These are phyloP conservation scores for Wickerhamomyces alni DNA, from an alignment of 805 yeast genomes.

Conservation along the genomic window DNA sequence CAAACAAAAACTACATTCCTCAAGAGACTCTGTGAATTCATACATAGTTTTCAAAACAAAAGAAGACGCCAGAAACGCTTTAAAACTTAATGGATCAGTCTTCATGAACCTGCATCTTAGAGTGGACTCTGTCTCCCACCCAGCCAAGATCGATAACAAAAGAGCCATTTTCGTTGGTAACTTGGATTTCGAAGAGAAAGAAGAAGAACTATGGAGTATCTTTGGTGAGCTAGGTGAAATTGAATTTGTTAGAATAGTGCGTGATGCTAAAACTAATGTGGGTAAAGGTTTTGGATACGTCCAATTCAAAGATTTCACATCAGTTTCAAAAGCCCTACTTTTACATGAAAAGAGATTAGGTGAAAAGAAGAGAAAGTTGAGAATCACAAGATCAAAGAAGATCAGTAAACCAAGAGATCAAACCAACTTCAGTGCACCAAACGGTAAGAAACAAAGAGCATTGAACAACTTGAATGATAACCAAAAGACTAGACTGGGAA, in stretches of 20 bases:
- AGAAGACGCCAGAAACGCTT: conserved; percentile 36
- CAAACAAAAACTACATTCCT: conserved; percentile 66
- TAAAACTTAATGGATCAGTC: conserved; percentile 56
- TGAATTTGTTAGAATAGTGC: conserved; percentile 82
- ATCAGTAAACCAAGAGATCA: conserved; percentile 14
- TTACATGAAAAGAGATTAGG: conserved; percentile 62
- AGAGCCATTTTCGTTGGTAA: conserved; percentile 90
- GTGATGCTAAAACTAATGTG: conserved; percentile 89
- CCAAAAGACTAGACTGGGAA: conserved; percentile 72
- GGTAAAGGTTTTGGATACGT: conserved; percentile 98
- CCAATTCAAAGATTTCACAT: conserved; percentile 69
- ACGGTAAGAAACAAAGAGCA: conserved; percentile 24
- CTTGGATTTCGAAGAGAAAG: conserved; percentile 86
- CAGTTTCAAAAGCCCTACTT: conserved; percentile 77
- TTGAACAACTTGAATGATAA: conserved; percentile 43
- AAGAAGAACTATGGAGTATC: conserved; percentile 82
- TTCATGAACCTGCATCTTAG: conserved; percentile 74
- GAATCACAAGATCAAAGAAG: conserved; percentile 66
- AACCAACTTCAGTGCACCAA: conserved; percentile 2
- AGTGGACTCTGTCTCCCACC: conserved; percentile 91
- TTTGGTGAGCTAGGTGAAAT: conserved; percentile 66
- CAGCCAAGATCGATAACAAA: conserved; percentile 77
- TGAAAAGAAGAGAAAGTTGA: conserved; percentile 49
- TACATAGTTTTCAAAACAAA: conserved; percentile 72
- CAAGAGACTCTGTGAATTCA: conserved; percentile 80